Base-by-base conservation (phyloP, 2,329 filamentous ascomycete species). In the Didymella exigua region DNA sequence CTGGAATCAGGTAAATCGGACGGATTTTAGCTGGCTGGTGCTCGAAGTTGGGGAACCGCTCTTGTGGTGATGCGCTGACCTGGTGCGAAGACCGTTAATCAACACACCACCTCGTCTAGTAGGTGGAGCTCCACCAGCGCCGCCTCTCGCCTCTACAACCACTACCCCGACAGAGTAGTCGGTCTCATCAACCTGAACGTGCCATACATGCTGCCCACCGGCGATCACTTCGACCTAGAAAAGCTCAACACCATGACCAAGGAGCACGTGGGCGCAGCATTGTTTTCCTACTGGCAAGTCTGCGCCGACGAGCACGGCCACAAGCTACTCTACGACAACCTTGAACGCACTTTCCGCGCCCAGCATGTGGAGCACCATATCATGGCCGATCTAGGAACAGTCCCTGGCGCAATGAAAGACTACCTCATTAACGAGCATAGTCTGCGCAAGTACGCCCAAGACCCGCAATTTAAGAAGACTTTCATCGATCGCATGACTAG, bases 201-300 rank as follows among this genome's bases (percentile, higher is more conserved):
- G 4, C 57, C 74, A 9, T 83, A 82, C 65, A 52, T 59, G 9
- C 66, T 72, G 1, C 79, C 78, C 1, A 53, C 56, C 0, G 51
- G 54, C 2, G 51, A 67, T 10, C 58, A 56, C 0, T 79, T 79
- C 50, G 66, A 79, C 49, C 69, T 80, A 2, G 73, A 76, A 3
- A 55, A 53, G 4, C 50, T 65, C 1, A 78, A 78, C 52, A 61
- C 60, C 6, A 8, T 62, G 9, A 73, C 71, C 0, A 60, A 73
- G 33, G 54, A 74, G 49, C 31, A 43, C 0, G 71, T 76, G 21
- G 81, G 80, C 10, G 71, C 73, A 38, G 67, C 73, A 2, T 26
- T 68, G 1, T 75, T 70, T 36, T 67, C 71, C 26, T 83, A 83
- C 69, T 82, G 79, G 78, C 62, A 79, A 45, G 73, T 82, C 26